phyloP scores from a whole-genome alignment of 2,329 filamentous ascomycete species.

The Diaporthe sp. region DNA sequence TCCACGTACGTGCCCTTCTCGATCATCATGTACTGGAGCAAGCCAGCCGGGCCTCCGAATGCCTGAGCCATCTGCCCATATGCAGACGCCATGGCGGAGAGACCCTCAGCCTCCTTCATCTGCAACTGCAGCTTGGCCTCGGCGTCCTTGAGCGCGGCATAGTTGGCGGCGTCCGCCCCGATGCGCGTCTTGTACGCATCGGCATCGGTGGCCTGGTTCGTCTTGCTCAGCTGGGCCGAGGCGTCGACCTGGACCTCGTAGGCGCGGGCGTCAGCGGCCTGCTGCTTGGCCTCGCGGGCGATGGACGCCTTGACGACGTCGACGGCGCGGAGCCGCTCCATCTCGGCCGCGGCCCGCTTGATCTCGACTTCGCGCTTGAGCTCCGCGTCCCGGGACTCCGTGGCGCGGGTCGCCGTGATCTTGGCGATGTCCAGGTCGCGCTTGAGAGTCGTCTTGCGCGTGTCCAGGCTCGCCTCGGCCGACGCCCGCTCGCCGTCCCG shows the following conservation, averaged over 20 bases:
- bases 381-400: constrained; percentile 82
- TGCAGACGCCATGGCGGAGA: constrained; percentile 82
- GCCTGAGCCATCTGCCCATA: constrained; percentile 78
- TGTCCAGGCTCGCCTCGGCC: constrained; percentile 81
- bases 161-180: constrained; percentile 53
- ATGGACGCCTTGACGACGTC: constrained; percentile 84
- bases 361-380: constrained; percentile 82
- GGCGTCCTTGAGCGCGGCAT: constrained; percentile 56
- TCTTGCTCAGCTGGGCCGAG: constrained; percentile 55
- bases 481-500: constrained; percentile 83
- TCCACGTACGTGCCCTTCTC: constrained; percentile 82
- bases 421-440: constrained; percentile 81
- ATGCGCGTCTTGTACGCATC: constrained; percentile 57
- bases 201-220: constrained; percentile 60
- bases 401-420: constrained; percentile 77
- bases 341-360: constrained; percentile 81
- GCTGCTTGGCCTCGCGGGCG: constrained; percentile 72
- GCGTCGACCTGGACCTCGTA: constrained; percentile 75
- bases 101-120: constrained; percentile 81
- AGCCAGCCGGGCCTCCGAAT: constrained; percentile 80
- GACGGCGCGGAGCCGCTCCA: constrained; percentile 80
- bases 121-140: constrained; percentile 64
- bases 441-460: constrained; percentile 76
- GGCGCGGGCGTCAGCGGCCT: constrained; percentile 73
- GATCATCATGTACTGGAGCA: constrained; percentile 90